Percentiles rank a stretch among this genome's conserved stretches.
phyloP scores from a whole-genome alignment of 495 filamentous ascomycete genomes.

The Rusavskia elegans region DNA sequence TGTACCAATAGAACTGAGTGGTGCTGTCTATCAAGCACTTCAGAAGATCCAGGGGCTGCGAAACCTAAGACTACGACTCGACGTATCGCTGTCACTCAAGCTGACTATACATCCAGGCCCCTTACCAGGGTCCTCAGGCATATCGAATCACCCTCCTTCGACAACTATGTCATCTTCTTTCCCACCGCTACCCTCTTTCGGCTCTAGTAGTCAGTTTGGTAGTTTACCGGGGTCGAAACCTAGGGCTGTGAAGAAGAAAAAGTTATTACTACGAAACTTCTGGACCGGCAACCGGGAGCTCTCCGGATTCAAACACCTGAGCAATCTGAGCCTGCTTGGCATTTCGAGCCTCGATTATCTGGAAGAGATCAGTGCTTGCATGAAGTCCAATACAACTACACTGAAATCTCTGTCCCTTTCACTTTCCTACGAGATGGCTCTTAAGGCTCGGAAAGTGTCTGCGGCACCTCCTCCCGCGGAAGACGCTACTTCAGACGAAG shows the following conservation, averaged over 20 bases:
- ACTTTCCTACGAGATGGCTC: conserved; percentile 34
- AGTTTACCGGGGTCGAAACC: conserved; percentile 1
- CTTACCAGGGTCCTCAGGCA: not conserved
- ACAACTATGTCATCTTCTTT: conserved; percentile 2
- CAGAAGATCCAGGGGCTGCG: conserved; percentile 28
- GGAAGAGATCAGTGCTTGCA: conserved; percentile 34
- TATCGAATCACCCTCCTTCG: conserved; percentile 1
- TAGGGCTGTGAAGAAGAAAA: conserved; percentile 7
- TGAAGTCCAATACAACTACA: conserved; percentile 31
- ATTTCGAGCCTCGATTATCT: conserved; percentile 40
- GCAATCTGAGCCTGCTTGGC: conserved; percentile 36
- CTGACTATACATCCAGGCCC: conserved; percentile 26
- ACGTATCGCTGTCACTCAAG: conserved; percentile 33
- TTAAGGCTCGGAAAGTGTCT: conserved; percentile 33
- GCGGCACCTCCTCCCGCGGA: conserved; percentile 17
- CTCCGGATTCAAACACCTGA: conserved; percentile 39
- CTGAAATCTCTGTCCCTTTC: conserved; percentile 39
- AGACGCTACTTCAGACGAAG: conserved; percentile 27
- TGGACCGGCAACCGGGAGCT: conserved; percentile 26
- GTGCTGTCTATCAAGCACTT: conserved; percentile 38
- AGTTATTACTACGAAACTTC: conserved; percentile 5
- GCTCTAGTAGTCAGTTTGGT: not conserved
- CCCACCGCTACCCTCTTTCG: conserved; percentile 1
- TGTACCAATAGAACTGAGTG: conserved; percentile 42
- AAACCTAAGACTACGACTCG: conserved; percentile 18